Base-by-base conservation (phyloP, 768 basidiomycete species). In the Wakefieldia striispora region DNA sequence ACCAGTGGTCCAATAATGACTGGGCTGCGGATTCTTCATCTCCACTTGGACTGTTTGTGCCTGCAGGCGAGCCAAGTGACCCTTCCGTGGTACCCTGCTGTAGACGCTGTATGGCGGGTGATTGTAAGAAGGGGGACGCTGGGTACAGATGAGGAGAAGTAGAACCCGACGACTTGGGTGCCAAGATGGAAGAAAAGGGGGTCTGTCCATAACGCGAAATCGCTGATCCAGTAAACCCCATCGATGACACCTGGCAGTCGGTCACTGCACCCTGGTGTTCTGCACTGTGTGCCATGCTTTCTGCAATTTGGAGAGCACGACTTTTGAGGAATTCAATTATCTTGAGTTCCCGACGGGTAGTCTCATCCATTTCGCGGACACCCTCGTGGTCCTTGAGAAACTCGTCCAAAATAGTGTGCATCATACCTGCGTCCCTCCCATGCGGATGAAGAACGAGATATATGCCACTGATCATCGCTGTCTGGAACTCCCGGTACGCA, bases 401-500 rank as follows among this genome's bases (percentile, higher is more conserved):
- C 4, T 75, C 78, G 51, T 92, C 89, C 56, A 94, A 68, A 41
- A 94, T 88, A 35, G 78, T 72, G 59, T 88, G 86, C 89, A 94
- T 91, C 37, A 73, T 76, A 5, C 71, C 75, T 5, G 84, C 81
- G 58, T 88, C 77, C 54, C 76, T 72, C 4, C 89, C 90, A 33
- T 73, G 81, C 2, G 88, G 91, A 53, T 93, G 82, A 24, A 93
- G 72, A 43, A 89, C 82, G 43, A 92, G 79, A 63, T 91, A 91
- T 44, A 94, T 91, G 11, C 91, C 88, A 54, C 86, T 85, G 46
- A 93, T 86, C 89, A 94, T 90, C 10, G 88, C 86, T 9, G 88
- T 85, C 65, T 91, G 90, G 68, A 93, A 93, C 60, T 91, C 90
- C 48, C 90, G 76, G 61, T 91, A 92, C 7, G 86, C 87, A 54